Evolutionary conservation across 2,329 filamentous ascomycete genomes (phyloP).

Genomic region (Pseudocercospora crystallina): DNA sequence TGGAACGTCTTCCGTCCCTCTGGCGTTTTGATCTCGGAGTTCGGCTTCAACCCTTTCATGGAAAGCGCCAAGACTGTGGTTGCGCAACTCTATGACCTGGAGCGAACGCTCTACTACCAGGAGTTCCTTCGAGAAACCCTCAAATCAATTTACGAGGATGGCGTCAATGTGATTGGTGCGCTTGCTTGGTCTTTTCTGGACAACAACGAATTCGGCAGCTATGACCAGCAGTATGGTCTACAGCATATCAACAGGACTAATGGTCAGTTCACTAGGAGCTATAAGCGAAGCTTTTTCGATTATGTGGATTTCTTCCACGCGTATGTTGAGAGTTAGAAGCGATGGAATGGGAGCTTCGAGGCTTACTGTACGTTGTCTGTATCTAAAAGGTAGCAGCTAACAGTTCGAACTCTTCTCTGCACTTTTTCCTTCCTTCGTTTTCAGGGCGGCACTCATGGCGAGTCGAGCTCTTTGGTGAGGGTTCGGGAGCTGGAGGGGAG

Average conservation of each 20-base stretch:
- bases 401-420: too few species aligned
- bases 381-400: too few species aligned
- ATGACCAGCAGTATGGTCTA: conserved; percentile 37
- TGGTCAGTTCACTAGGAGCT: conserved; percentile 37
- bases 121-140: conserved; percentile 38
- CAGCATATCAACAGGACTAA: conserved; percentile 41
- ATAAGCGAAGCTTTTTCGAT: conserved; percentile 42
- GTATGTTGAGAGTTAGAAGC: conserved; percentile 19
- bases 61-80: conserved; percentile 46
- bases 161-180: conserved; percentile 37
- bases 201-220: conserved; percentile 38
- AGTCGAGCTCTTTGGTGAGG: too few species aligned
- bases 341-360: too few species aligned
- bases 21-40: conserved; percentile 39
- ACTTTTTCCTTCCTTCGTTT: too few species aligned
- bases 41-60: conserved; percentile 44
- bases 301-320: conserved; percentile 37
- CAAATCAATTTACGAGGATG: conserved; percentile 36
- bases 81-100: conserved; percentile 46
- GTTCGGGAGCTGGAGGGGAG: too few species aligned
- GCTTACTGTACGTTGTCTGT: too few species aligned
- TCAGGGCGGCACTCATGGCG: too few species aligned
- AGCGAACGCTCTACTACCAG: conserved; percentile 34
- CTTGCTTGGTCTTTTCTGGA: conserved; percentile 40
- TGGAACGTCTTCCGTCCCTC: conserved; percentile 58